Percentiles rank a stretch among this genome's conserved stretches.
These are phyloP conservation scores for Eruca vesicaria DNA, from an alignment of 441 rosid genomes.

Conservation along the genomic window DNA sequence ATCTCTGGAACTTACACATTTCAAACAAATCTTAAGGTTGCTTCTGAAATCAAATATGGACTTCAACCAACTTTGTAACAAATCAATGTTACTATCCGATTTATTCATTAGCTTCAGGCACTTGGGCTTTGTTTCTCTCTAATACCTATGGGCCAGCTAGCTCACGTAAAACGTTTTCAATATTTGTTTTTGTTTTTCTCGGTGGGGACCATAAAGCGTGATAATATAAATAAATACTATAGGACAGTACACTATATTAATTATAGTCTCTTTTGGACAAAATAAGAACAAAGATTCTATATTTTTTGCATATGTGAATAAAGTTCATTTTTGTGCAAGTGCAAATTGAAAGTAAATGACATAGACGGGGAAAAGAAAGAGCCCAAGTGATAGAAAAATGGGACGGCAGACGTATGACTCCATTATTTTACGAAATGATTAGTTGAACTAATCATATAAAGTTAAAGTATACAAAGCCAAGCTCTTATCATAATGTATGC, in stretches of 20 bases:
- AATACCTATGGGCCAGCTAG: neutral
- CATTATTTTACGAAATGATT: neutral
- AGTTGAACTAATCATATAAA: slow-evolving; percentile 14
- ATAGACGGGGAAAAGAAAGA: neutral
- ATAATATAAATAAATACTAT: neutral
- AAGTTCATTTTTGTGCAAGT: neutral
- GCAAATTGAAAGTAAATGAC: neutral
- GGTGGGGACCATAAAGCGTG: neutral
- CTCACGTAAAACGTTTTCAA: neutral
- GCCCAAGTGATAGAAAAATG: neutral
- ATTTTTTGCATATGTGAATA: neutral
- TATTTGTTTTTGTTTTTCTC: neutral
- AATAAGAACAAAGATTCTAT: neutral
- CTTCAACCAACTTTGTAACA: no score
- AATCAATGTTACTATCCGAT: neutral
- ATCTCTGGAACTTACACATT: neutral
- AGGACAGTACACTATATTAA: neutral
- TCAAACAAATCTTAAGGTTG: neutral
- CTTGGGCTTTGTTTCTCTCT: neutral
- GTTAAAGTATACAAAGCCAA: neutral
- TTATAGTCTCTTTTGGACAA: neutral
- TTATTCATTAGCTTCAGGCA: neutral
- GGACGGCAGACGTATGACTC: neutral
- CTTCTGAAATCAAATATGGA: no score
- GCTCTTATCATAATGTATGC: neutral